Evolutionary conservation across 768 basidiomycete genomes (phyloP).

Genomic region (Galerina marginata): DNA sequence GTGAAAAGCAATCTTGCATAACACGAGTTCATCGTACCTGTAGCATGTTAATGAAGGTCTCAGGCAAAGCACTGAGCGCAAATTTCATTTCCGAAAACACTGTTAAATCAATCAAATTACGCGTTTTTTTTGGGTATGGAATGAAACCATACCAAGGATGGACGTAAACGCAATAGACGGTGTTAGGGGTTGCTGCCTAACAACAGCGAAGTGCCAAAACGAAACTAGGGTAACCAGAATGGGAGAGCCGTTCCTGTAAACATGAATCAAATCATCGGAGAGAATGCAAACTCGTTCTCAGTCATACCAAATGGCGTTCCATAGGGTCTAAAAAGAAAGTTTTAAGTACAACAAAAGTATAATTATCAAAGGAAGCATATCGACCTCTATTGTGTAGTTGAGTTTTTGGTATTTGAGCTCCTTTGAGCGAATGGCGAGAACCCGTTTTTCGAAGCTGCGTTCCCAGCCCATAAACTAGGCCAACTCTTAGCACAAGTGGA

Average conservation of each 20-base stretch:
- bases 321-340: slow-evolving; percentile 38
- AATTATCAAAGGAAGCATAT: slow-evolving; percentile 20
- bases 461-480: slow-evolving; percentile 63
- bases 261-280: slow-evolving; percentile 58
- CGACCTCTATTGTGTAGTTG: slow-evolving; percentile 86
- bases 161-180: slow-evolving; percentile 87
- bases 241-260: slow-evolving; percentile 64
- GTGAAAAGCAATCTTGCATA: slow-evolving; percentile 39
- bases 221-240: slow-evolving; percentile 65
- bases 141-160: slow-evolving; percentile 49
- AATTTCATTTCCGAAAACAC: slow-evolving; percentile 91
- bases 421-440: slow-evolving; percentile 59
- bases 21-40: slow-evolving; percentile 54
- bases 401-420: slow-evolving; percentile 72
- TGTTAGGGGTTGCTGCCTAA: slow-evolving; percentile 70
- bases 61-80: slow-evolving; percentile 85
- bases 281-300: slow-evolving; percentile 55
- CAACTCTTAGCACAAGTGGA: background rate
- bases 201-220: slow-evolving; percentile 76
- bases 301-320: slow-evolving; percentile 52
- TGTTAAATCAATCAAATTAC: slow-evolving; percentile 60
- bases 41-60: slow-evolving; percentile 88
- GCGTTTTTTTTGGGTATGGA: background rate
- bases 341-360: background rate
- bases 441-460: slow-evolving; percentile 67